Base-by-base conservation (phyloP, 75 land plant species). In the Selaginella moellendorffii region DNA sequence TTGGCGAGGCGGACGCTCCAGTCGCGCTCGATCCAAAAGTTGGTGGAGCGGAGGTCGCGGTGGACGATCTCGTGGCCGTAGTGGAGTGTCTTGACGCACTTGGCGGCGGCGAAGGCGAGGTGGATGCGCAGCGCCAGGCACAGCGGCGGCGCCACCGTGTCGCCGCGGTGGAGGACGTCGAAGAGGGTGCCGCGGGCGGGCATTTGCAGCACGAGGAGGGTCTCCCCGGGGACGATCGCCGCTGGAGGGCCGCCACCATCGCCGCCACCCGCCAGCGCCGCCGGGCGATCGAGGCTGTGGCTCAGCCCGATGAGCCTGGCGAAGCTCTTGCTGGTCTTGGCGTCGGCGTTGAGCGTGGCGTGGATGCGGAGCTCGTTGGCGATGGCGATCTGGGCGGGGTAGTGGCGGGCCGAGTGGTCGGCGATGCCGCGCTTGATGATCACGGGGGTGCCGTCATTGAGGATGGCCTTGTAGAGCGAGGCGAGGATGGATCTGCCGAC, bases 1-100 rank as follows among this genome's bases (percentile, higher is more conserved):
- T 52, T 62, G 8, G 42, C 71, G 0, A 69, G 1, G 28, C 61
- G 61, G n/a, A 31, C 64, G 31, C 2, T 61, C 53, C 64, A 61
- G 1, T 69, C 21, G n/a, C 25, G 1, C n/a, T 61, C 54, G 17
- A 69, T 46, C 71, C 64, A 61, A 14, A 69, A 17, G 27, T 69
- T 61, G 14, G 53, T 14, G 27, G 71, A 69, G 23, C 31, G 61
- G 5, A 69, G 28, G 31, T 69, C 71, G 18, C 71, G 1, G 54
- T 69, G 71, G 17, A 62, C 54, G 46, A 36, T 14, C 46, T 36
- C 10, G 14, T 36, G 46, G 10, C 46, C 10, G 46, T 36, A 36
- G 14, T 36, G 46, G 10, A 36, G 46, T 5, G 14, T 5, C 46
- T 36, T 36, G 46, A 36, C 10, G 14, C 46, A 36, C 46, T 36